These are phyloP conservation scores for Epichloe amarillans DNA, from an alignment of 2,329 filamentous ascomycete genomes.

Conservation along the genomic window DNA sequence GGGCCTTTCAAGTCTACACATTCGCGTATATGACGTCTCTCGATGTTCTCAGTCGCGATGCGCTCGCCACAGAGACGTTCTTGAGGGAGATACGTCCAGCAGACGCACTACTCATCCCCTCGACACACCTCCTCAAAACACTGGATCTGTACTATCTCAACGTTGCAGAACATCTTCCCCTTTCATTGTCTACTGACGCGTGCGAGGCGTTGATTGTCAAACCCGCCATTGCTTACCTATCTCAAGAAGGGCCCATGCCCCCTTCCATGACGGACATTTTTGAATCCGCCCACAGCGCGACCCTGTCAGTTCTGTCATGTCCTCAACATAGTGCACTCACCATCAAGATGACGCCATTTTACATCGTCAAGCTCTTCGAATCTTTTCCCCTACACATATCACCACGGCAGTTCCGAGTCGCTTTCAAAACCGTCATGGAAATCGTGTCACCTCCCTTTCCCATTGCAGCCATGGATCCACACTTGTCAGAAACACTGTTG, in stretches of 20 bases:
- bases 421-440: constrained; percentile 73
- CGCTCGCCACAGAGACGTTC: constrained; percentile 51
- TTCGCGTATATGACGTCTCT: constrained; percentile 75
- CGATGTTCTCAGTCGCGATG: constrained; percentile 65
- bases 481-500: constrained; percentile 66
- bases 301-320: constrained; percentile 67
- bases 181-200: constrained; percentile 49
- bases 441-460: constrained; percentile 70
- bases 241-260: constrained; percentile 28
- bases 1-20: constrained; percentile 67
- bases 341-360: constrained; percentile 62
- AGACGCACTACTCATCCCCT: constrained; percentile 18
- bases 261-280: constrained; percentile 49
- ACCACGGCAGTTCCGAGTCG: constrained; percentile 73
- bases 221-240: constrained; percentile 62
- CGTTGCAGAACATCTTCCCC: constrained; percentile 68
- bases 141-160: constrained; percentile 86
- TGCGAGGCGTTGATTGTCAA: constrained; percentile 63
- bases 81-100: constrained; percentile 44
- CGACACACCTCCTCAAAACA: constrained; percentile 43
- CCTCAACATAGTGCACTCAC: constrained; percentile 64
- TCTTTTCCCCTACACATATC: constrained; percentile 71
- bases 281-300: constrained; percentile 74
- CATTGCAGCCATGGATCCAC: constrained; percentile 57
- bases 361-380: constrained; percentile 67